Base-by-base conservation (phyloP, 805 yeast species). In the Starmerella apis region DNA sequence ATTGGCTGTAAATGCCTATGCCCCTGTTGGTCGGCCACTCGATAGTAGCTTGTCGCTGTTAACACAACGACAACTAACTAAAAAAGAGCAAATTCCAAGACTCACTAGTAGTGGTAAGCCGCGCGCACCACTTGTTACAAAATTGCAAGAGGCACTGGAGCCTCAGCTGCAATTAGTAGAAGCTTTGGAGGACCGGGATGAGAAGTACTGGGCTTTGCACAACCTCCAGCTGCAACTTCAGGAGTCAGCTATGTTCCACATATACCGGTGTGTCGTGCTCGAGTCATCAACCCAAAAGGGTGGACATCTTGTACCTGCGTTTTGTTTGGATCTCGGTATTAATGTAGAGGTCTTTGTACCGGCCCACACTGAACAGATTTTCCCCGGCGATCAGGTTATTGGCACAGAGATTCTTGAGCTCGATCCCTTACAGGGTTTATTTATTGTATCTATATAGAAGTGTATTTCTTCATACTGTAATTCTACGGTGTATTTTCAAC, bases 241-340 rank as follows among this genome's bases (percentile, higher is more conserved):
- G 23, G 33, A 19, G 13, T 41, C 49, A 4, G 35, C 33, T 16
- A 47, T 36, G 19, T 58, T 57, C 45, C 51, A 51, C 49, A 59
- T 70, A 20, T 65, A 68, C 55, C 65, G 72, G 49, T 77, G 82
- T 58, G 60, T 71, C 3, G 57, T 78, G n/a, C 65, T 72, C 2
- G 69, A 70, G 11, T 22, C 61, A 65, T 25, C 14, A 37, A 53
- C 4, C 54, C 46, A 35, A 22, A 28, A 28, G n/a, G 22, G 27
- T 18, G 32, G 27, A 13, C 61, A 56, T 2, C 41, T 73, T 1
- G 68, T 68, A n/a, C 63, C 63, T 35, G 81, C 71, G 0, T 76
- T 67, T 58, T 77, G 82, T 53, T 55, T 62, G 46, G 77, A 76
- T 27, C 60, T 74, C 28, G 74, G 69, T 20, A 56, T 73, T 11